A percentile compares a stretch with the other conserved stretches of the same genome.
Evolutionary conservation across 2,329 filamentous ascomycete species (phyloP).

Genomic region (Dothistroma septosporum): DNA sequence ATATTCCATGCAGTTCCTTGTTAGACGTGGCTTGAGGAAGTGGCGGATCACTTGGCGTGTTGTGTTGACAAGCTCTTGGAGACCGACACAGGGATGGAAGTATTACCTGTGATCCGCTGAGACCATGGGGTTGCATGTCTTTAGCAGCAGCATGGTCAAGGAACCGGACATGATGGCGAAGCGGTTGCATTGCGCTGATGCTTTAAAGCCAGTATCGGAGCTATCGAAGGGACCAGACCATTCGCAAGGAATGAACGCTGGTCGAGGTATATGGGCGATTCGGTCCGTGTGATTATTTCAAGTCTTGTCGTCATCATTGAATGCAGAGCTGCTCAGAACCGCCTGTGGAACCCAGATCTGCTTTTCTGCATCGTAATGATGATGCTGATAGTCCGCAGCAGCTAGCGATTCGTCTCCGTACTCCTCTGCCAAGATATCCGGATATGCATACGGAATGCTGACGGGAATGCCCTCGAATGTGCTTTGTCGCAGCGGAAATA

Average conservation of each 20-base stretch:
- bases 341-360: constrained; percentile 31
- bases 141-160: constrained; percentile 3
- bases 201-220: background rate
- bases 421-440: constrained; percentile 51
- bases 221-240: background rate
- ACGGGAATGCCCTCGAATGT: constrained; percentile 52
- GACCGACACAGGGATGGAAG: constrained; percentile 9
- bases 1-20: constrained; percentile 4
- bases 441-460: constrained; percentile 56
- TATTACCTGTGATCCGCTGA: constrained; percentile 13
- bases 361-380: constrained; percentile 38
- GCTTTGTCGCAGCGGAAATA: constrained; percentile 55
- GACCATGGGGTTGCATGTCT: constrained; percentile 9
- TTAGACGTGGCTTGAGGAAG: constrained; percentile 2
- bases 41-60: constrained; percentile 10
- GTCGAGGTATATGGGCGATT: background rate
- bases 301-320: background rate
- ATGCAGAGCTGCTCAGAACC: constrained; percentile 9
- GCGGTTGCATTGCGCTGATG: background rate
- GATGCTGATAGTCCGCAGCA: constrained; percentile 44
- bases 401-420: constrained; percentile 51
- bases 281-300: background rate
- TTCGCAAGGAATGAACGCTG: background rate
- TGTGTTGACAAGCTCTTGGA: constrained; percentile 6
- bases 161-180: constrained; percentile 6